Percentiles rank a stretch among this genome's conserved stretches.
These are phyloP conservation scores for Kuraishia piskuri DNA, from an alignment of 805 yeast species.

Conservation along the genomic window DNA sequence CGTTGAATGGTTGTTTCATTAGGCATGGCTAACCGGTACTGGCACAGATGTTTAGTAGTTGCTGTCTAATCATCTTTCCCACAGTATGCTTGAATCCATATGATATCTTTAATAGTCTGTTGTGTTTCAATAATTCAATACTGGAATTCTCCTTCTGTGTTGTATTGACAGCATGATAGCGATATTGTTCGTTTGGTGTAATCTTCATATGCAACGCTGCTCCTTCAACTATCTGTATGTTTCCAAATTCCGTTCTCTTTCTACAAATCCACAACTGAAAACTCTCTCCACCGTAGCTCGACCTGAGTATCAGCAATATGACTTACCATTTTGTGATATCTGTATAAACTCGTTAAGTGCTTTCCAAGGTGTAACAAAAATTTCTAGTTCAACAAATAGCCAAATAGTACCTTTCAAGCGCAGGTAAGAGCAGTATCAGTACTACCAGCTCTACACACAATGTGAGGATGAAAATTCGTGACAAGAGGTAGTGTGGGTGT, in stretches of 20 bases:
- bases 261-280: neutral
- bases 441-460: neutral
- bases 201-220: neutral
- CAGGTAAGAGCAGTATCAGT: neutral
- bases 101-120: no score
- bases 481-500: neutral
- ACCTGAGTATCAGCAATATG: neutral
- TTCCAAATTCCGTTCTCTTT: neutral
- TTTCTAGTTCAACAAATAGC: neutral
- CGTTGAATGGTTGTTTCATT: no score
- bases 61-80: no score
- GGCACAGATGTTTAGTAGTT: no score
- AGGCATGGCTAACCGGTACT: no score
- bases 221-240: neutral
- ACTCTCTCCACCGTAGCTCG: neutral
- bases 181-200: neutral
- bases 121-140: no score
- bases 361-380: neutral
- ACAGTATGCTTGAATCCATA: no score
- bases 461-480: neutral
- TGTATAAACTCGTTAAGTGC: neutral
- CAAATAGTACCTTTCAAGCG: neutral
- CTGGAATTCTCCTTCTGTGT: no score
- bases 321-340: neutral
- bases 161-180: no score